Base-by-base conservation (phyloP, 2,329 filamentous ascomycete genomes). In the Grosmannia huntii region DNA sequence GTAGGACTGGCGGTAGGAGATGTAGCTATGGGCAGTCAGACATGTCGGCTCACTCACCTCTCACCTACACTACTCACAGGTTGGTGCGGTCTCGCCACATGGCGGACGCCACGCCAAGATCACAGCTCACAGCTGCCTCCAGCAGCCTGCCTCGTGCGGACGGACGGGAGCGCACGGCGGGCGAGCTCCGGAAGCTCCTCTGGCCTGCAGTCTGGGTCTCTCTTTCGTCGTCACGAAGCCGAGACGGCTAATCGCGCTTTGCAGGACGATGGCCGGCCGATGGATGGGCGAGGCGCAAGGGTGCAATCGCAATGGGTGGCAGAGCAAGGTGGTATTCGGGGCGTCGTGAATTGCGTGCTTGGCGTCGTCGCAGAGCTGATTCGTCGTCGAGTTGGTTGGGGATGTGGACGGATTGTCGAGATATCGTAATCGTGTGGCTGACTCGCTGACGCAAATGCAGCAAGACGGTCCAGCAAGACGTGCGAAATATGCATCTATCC, bases 81-180 rank as follows among this genome's bases (percentile, higher is more conserved):
- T 97, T 99, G 66, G 94, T 99, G 75, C 94, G 87, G 81, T 99
- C 94, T 78, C 94, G 90, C 91, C 91, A 99, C 90, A 96, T 95
- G 76, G 81, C 86, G 84, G 79, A 80, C 77, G 75, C 74, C 69
- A 62, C 62, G 65, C 65, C 61, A 62, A 63, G 61, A 61, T 61
- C 56, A 57, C 61, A 55, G 50, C 19, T 61, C 56, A 57, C 61
- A 55, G 50, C 19, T 28, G 16, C 28, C 49, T 52, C 50, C 50
- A 28, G 28, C 50, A 28, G 50, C 50, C 28, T 21, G 50, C 28
- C 23, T 25, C 33, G 50, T 53, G 50, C 50, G 58, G 50, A 41
- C 28, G 57, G 57, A 55, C 36, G 49, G 41, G 28, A 55, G 38
- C 4, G 33, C 31, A 49, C 16, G 48, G 50, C 33, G 11, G 14